Conservation (phyloP, 306 rosid species). For the Quercus alba region DNA sequence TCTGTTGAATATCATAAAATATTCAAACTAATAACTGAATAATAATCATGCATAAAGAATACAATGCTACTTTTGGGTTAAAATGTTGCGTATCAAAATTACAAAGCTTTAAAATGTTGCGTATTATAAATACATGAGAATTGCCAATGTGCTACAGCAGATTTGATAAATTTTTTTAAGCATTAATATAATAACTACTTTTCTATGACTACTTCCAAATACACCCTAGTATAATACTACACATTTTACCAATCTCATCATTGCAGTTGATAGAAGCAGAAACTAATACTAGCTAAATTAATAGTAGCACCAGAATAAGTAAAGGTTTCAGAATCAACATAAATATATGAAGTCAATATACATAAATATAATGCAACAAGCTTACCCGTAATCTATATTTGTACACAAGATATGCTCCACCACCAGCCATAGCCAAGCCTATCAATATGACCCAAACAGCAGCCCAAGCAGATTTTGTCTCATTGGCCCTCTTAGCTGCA, state of each 20-base stretch:
- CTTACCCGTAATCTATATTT: constrained; percentile 98
- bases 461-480: constrained; percentile 73
- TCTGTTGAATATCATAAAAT: too few relatives aligned
- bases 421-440: constrained; percentile 80
- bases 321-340: background rate
- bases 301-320: background rate
- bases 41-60: too few relatives aligned
- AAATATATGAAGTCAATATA: background rate
- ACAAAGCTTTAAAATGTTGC: background rate
- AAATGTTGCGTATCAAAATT: background rate
- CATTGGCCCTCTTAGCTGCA: constrained; percentile 78
- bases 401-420: constrained; percentile 91
- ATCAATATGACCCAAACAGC: constrained; percentile 83
- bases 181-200: background rate
- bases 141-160: too few relatives aligned
- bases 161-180: background rate
- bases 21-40: too few relatives aligned
- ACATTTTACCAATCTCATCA: too few relatives aligned
- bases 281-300: background rate
- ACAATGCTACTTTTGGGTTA: background rate
- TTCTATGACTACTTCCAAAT: background rate
- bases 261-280: background rate
- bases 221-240: too few relatives aligned
- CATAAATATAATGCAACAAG: constrained; percentile 13
- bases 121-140: too few relatives aligned